Base-by-base conservation (phyloP, 805 yeast genomes). In the Lipomyces oligophaga region DNA sequence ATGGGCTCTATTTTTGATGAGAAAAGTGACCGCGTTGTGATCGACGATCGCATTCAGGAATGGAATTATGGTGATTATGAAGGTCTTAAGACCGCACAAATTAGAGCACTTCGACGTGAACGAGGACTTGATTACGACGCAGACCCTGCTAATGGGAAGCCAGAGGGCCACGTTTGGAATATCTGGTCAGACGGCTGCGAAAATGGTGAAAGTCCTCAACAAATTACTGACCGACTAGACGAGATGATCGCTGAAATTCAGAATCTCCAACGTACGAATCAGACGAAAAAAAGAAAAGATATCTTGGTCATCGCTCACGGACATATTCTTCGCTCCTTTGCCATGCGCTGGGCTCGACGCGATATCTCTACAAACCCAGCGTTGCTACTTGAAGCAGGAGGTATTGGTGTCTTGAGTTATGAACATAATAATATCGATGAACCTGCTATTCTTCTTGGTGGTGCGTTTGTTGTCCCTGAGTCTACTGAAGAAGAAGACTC, bases 61-160 rank as follows among this genome's bases (percentile, higher is more conserved):
- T 90, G 97, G 97, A 94, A 86, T 57, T 90, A 90, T 60, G 97
- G 97, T 57, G 93, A 85, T 61, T 90, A 90, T 65, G 97, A 90
- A 71, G 97, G 97, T 4, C 65, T 80, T 56, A 63, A 74, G 47
- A 83, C 95, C 1, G 63, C 68, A 5, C 78, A 89, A 59, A 87
- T 89, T 63, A 68, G 74, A 35, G 76, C 71, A 11, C 65, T 78
- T 55, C 77, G 95, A 63, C 67, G 68, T 22, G 58, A 67, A 24
- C 72, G 81, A 44, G 94, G 93, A 0, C 66, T 84, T 32, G 74
- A 70, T 33, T 60, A 56, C 20, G 34, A 43, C n/a, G 41, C 47
- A 8, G 53, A 46, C 26, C 38, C 31, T 13, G 42, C 33, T 3
- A 27, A 13, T 18, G 47, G 41, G 16, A 26, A 28, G 32, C 15